These are phyloP conservation scores for Phaffia rhodozyma DNA, from an alignment of 1,284 basidiomycete species.

Conservation along the genomic window DNA sequence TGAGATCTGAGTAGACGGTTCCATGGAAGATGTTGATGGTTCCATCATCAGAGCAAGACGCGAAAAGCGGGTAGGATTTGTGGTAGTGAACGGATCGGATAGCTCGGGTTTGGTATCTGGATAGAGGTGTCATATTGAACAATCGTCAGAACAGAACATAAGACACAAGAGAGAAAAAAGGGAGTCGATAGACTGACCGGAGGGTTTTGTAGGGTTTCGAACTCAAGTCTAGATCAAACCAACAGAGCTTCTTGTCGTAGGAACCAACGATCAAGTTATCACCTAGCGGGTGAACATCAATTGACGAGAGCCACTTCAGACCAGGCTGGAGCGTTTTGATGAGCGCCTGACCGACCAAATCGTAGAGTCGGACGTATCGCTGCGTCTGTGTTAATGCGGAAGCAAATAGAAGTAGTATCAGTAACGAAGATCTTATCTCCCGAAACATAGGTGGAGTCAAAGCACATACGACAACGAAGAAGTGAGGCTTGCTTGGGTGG, in stretches of 20 bases:
- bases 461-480: slow-evolving; percentile 83
- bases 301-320: slow-evolving; percentile 89
- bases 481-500: slow-evolving; percentile 86
- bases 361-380: slow-evolving; percentile 90
- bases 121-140: background rate
- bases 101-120: slow-evolving; percentile 82
- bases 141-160: slow-evolving; percentile 1
- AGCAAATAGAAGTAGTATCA: background rate
- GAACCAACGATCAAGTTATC: slow-evolving; percentile 94
- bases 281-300: slow-evolving; percentile 91
- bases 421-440: background rate
- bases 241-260: slow-evolving; percentile 93
- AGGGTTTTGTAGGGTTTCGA: slow-evolving; percentile 94
- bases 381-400: slow-evolving; percentile 54
- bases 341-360: slow-evolving; percentile 83
- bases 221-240: slow-evolving; percentile 96
- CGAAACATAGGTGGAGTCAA: background rate
- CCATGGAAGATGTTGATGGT: slow-evolving; percentile 94
- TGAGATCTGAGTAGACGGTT: slow-evolving; percentile 82
- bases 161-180: background rate
- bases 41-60: slow-evolving; percentile 91
- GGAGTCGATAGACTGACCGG: slow-evolving; percentile 41
- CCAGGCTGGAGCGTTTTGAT: slow-evolving; percentile 86
- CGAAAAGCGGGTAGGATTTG: slow-evolving; percentile 87
- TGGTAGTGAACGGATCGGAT: slow-evolving; percentile 87